These are phyloP conservation scores for Fremontodendron californicum DNA, from an alignment of 345 rosid genomes.

Conservation along the genomic window DNA sequence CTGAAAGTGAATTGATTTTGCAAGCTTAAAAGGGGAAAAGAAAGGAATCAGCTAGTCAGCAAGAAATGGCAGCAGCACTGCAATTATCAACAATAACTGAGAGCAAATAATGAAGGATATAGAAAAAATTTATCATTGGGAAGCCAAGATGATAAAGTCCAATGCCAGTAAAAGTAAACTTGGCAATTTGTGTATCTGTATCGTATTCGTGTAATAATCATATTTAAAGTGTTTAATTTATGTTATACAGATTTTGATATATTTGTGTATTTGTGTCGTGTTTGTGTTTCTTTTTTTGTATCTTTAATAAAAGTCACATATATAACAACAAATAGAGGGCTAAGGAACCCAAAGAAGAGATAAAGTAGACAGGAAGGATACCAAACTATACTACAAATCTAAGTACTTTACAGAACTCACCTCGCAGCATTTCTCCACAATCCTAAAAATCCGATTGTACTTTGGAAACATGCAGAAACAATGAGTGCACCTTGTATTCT, in stretches of 20 bases:
- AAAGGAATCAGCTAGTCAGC: neutral
- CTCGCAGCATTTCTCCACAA: constrained; percentile 58
- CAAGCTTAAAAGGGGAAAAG: constrained; percentile 30
- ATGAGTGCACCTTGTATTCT: constrained; percentile 64
- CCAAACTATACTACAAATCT: neutral
- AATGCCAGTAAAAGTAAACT: constrained; percentile 53
- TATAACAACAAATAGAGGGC: constrained; percentile 71
- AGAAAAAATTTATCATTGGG: constrained; percentile 46
- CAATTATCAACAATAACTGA: neutral
- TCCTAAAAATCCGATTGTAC: constrained; percentile 57
- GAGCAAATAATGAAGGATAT: neutral
- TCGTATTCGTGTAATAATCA: too few species aligned
- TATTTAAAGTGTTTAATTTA: too few species aligned
- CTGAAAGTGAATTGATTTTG: constrained; percentile 12
- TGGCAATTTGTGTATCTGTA: too few species aligned
- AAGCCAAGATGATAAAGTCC: constrained; percentile 74
- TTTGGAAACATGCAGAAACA: constrained; percentile 57
- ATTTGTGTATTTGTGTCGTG: too few species aligned
- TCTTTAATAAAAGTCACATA: constrained; percentile 47
- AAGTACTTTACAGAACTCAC: constrained; percentile 14
- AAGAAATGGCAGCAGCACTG: neutral
- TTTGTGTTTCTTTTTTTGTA: too few species aligned
- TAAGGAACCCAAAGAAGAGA: constrained; percentile 40
- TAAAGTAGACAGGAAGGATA: neutral
- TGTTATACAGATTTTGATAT: too few species aligned